Evolutionary conservation across 805 yeast genomes (phyloP).

Genomic region (Cyberlindnera mississippiensis): DNA sequence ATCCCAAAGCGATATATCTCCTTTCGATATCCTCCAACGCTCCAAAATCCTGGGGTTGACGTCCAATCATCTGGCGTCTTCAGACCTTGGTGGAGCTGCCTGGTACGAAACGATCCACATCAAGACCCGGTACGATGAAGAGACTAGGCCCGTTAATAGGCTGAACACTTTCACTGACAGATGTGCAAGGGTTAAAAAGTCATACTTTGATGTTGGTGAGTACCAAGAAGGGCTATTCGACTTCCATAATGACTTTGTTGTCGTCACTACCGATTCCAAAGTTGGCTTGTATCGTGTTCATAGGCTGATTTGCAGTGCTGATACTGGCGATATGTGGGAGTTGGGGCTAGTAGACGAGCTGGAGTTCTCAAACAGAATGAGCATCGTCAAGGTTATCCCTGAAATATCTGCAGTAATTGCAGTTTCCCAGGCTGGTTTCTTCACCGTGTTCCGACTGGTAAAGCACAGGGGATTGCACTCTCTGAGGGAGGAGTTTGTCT

Average conservation of each 20-base stretch:
- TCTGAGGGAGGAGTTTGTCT: conserved; percentile 38
- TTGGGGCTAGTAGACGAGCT: conserved; percentile 21
- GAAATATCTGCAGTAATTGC: conserved; percentile 38
- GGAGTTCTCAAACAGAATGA: conserved; percentile 25
- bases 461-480: conserved; percentile 38
- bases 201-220: conserved; percentile 4
- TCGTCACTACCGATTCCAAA: conserved; percentile 42
- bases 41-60: conserved; percentile 37
- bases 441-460: conserved; percentile 39
- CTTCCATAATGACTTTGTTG: conserved; percentile 30
- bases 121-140: conserved; percentile 19
- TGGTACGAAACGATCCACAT: conserved; percentile 28
- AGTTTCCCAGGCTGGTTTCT: conserved; percentile 42
- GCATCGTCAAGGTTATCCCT: conserved; percentile 33
- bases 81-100: conserved; percentile 38
- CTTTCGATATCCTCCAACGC: conserved; percentile 34
- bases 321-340: conserved; percentile 41
- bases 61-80: conserved; percentile 37
- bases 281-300: conserved; percentile 44
- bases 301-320: conserved; percentile 44
- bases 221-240: conserved; percentile 5
- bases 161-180: conserved; percentile 27
- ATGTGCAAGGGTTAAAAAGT: conserved; percentile 18
- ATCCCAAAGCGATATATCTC: conserved; percentile 31
- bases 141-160: background rate